Evolutionary conservation across 768 basidiomycete species (phyloP), one percentile per base, ranked within the genome.

Genomic region (Gymnopilus dilepis): DNA sequence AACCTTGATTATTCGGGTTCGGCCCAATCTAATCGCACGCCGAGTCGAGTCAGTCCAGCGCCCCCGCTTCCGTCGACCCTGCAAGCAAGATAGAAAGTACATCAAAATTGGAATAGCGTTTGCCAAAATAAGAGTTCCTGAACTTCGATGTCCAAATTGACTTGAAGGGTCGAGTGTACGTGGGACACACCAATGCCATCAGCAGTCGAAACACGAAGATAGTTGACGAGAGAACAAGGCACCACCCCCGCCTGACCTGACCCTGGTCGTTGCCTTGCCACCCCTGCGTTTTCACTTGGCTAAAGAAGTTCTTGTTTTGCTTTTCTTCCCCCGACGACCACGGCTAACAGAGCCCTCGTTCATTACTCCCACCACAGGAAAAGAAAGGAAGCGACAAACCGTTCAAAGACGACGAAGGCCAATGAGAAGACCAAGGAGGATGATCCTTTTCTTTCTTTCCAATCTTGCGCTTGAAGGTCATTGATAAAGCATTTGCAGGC

Each of bases 401-500:
- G 47, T 41, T 19, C 42, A 37, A 51, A n/a, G n/a, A n/a, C n/a
- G n/a, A n/a, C n/a, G n/a, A 34, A 15, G 52, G 37, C 52, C 52
- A 53, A 31, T 28, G 51, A 13, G 28, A 61, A 53, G 55, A 34
- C 62, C 41, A n/a, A n/a, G 38, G 37, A 30, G 19, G 40, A 54
- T 53, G 24, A 38, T 56, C 43, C 37, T 37, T 60, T 64, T 41
- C 61, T 60, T 60, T 60, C 51, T 42, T 60, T 60, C 38, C 26
- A 21, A 28, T 37, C 59, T 60, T 60, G 52, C 34, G 57, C 62
- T 70, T 70, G 62, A 8, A 11, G 56, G 54, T 68, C n/a, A n/a
- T 68, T 69, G 68, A 68, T 57, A 59, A 64, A 42, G 61, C 47
- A 50, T 11, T 50, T 50, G 60, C 47, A 53, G 65, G 56, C 53